A percentile compares a stretch with the other conserved stretches of the same genome.
Conservation (phyloP, 2,329 filamentous ascomycete genomes). For the Cladorrhinum sp. region DNA sequence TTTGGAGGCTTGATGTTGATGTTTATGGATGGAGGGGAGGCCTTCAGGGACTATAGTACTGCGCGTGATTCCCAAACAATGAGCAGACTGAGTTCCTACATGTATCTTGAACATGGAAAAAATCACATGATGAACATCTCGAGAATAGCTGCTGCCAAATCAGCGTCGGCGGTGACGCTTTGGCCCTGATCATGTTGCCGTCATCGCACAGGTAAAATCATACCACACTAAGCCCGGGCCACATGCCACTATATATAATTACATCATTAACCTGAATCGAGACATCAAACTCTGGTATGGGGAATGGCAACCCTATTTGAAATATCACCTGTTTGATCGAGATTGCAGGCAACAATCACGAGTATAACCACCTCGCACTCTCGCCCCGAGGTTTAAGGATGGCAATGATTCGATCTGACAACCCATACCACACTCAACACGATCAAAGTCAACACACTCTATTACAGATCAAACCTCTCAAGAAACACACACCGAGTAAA, state of each 20-base stretch:
- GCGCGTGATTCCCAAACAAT: too few species aligned
- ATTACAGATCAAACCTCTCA: too few species aligned
- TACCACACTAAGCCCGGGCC: not conserved
- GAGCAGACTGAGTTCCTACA: too few species aligned
- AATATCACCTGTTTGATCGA: not conserved
- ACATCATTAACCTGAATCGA: not conserved
- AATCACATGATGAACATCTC: not conserved
- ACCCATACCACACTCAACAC: too few species aligned
- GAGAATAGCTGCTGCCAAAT: too few species aligned
- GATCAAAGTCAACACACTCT: too few species aligned
- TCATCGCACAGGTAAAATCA: constrained; percentile 6
- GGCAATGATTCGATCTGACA: too few species aligned
- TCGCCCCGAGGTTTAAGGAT: too few species aligned
- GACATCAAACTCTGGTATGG: not conserved
- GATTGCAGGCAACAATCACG: not conserved
- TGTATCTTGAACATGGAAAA: too few species aligned
- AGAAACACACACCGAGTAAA: not conserved
- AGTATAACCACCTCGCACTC: not conserved
- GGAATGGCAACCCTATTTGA: not conserved
- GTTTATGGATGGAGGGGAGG: not conserved
- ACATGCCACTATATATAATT: not conserved
- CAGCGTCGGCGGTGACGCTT: not conserved
- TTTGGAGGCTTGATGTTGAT: constrained; percentile 6
- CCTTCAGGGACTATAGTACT: too few species aligned
- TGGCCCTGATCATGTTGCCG: constrained; percentile 11